Percentiles rank a stretch among this genome's conserved stretches.
These are phyloP conservation scores for Vinca minor DNA, from an alignment of 257 asterid genomes.

Conservation along the genomic window DNA sequence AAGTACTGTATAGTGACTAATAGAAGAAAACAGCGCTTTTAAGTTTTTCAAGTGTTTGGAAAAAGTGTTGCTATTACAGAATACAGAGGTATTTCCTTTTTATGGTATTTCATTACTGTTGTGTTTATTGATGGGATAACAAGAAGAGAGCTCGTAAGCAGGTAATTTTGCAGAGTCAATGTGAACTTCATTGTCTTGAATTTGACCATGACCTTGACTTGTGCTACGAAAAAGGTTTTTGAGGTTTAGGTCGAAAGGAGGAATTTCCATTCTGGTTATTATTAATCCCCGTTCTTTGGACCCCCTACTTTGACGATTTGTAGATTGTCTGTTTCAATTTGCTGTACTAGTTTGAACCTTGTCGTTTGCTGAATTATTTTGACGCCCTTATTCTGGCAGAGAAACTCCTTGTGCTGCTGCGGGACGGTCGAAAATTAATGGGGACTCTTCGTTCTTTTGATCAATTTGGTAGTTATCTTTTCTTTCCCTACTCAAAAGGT, in stretches of 20 bases:
- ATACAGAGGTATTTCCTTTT: background rate
- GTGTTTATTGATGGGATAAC: background rate
- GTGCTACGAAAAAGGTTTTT: background rate
- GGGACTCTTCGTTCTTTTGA: constrained; percentile 48
- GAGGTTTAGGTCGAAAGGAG: background rate
- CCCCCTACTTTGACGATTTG: background rate
- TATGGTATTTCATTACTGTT: background rate
- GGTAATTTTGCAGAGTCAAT: background rate
- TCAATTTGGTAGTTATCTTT: constrained; percentile 33
- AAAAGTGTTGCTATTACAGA: background rate
- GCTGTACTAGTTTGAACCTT: background rate
- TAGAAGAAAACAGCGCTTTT: background rate
- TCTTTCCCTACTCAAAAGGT: constrained; percentile 2
- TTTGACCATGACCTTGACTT: background rate
- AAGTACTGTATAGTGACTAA: background rate
- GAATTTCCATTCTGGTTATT: background rate
- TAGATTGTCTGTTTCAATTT: too few relatives aligned
- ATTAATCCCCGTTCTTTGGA: background rate
- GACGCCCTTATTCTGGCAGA: constrained; percentile 20
- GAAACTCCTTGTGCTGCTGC: constrained; percentile 39
- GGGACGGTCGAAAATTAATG: constrained; percentile 42
- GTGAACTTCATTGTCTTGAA: background rate
- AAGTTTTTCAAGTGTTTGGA: background rate
- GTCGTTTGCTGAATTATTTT: background rate
- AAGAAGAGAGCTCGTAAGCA: background rate